Evolutionary conservation across 345 rosid genomes (phyloP), one percentile per base, ranked within the genome.

Genomic region (Populus pruinosa): DNA sequence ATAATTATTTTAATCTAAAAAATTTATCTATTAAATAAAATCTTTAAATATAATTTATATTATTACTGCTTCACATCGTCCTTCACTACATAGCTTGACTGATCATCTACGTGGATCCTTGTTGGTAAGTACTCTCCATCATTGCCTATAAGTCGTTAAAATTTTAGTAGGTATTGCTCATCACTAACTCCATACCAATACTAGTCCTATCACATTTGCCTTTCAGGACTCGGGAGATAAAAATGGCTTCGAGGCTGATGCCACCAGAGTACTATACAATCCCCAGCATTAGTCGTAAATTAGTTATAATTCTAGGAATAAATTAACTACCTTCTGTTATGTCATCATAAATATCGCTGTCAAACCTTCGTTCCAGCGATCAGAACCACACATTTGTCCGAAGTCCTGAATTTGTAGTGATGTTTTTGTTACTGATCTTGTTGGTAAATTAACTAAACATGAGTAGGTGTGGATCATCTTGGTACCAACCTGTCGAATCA

Each of bases 151-250:
- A 56, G 12, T 3, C 14, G 63, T 56, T 65, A 64, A n/a, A 66
- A 70, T 41, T 8, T 1, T 36, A 72, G 66, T 67, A 82, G 75
- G 74, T 39, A 41, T 35, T 59, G 29, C 59, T n/a, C 79, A 29
- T 17, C 18, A 38, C 16, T 33, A 13, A n/a, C 31, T 17, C 38
- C 13, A 65, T 25, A 39, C 56, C 33, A 29, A 27, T 8, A 31
- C 21, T 12, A 18, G 62, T 33, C 65, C 29, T 31, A 21, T 72
- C 65, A 71, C 35, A 47, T 0, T 7, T 39, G 10, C 10, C 43
- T 39, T 6, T 39, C 43, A 14, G 50, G 50, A 47, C 18, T 14
- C 5, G 50, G 50, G 50, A 14, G 50, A 47, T 13, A 10, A n/a
- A 59, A 59, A 10, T 59, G 64, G 29, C 23, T 59, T 23, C 64